Conservation (phyloP, 2,329 filamentous ascomycete species). For the Paradendryphiella salina region DNA sequence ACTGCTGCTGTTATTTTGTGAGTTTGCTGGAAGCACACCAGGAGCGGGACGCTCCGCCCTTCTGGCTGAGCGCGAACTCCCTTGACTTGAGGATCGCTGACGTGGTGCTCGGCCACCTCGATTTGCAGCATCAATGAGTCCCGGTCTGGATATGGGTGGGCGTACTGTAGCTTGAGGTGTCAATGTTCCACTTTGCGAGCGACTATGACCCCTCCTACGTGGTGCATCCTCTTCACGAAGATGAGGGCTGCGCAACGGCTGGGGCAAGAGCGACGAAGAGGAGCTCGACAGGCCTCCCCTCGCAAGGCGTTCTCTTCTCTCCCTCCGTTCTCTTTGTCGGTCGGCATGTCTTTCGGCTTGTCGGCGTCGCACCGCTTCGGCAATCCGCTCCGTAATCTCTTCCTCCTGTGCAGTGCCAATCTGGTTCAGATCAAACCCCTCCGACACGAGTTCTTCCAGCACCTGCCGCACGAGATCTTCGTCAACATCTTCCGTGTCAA, state of each 20-base stretch:
- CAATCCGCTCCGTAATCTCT: conserved; percentile 86
- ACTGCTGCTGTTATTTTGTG: conserved; percentile 61
- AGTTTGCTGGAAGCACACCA: conserved; percentile 28
- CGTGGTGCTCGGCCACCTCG: conserved; percentile 38
- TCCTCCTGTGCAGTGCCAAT: conserved; percentile 84
- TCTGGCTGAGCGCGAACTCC: conserved; percentile 48
- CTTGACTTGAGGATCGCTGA: conserved; percentile 53
- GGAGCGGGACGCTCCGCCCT: conserved; percentile 38
- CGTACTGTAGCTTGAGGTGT: conserved; percentile 40
- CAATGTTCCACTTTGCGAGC: conserved; percentile 43
- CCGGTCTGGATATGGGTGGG: conserved; percentile 54
- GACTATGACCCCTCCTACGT: conserved; percentile 39
- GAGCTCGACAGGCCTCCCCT: conserved; percentile 45
- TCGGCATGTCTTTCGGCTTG: conserved; percentile 67
- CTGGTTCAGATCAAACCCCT: conserved; percentile 86
- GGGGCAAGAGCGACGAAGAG: conserved; percentile 27
- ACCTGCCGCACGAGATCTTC: conserved; percentile 89
- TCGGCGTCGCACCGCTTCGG: conserved; percentile 79
- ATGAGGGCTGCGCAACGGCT: conserved; percentile 33
- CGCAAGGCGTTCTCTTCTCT: conserved; percentile 39
- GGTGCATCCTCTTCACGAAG: conserved; percentile 36
- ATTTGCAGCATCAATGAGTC: conserved; percentile 50
- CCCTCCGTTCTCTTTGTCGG: conserved; percentile 52
- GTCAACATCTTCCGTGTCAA: conserved; percentile 77
- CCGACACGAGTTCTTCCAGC: conserved; percentile 80